Base-by-base conservation (phyloP, 2,329 filamentous ascomycete genomes). In the Fusarium burgessii region DNA sequence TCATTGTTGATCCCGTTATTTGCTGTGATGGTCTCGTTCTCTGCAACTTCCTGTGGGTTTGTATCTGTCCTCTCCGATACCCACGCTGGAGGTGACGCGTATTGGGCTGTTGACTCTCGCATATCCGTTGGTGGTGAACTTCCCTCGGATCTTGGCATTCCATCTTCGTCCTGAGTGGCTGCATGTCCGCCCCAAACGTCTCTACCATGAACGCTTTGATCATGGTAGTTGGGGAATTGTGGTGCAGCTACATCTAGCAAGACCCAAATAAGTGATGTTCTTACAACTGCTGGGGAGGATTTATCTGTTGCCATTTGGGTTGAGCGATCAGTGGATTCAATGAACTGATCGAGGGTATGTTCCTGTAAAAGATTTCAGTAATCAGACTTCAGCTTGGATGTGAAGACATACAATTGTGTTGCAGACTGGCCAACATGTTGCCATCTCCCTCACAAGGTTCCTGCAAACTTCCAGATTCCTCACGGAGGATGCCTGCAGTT, bases 21-120 rank as follows among this genome's bases (percentile, higher is more conserved):
- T 6, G 4, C 14, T 7, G 11, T 5, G 2, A 11, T 7, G 3
- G 4, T 9, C 7, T 15, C 45, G 5, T 14, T 18, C 2, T 11
- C 25, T 3, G 23, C 20, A 3, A 14, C 23, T 9, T 49, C 47
- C 5, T 23, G 47, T 1, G 33, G 11, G 3, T 17, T 42, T 1
- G 12, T 6, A 3, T 56, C 47, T 20, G 25, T 20, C 5, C 61
- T 45, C 11, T 55, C 29, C 5, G 38, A 41, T 5, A 72, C 18
- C 70, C 66, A 72, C 7, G 45, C 42, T 0, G 70, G 69, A 13
- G 70, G 70, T 1, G 70, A 72, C 3, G 70, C 70, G 35, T 70
- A 72, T 1, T 72, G 66, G 20, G 50, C 70, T 7, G 70, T 72
- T 3, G 70, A 72, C 8, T 72, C 69, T 2, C 66, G n/a, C 54